These are phyloP conservation scores for Rhodotorula sp. DNA, from an alignment of 1,284 basidiomycete genomes.

Conservation along the genomic window DNA sequence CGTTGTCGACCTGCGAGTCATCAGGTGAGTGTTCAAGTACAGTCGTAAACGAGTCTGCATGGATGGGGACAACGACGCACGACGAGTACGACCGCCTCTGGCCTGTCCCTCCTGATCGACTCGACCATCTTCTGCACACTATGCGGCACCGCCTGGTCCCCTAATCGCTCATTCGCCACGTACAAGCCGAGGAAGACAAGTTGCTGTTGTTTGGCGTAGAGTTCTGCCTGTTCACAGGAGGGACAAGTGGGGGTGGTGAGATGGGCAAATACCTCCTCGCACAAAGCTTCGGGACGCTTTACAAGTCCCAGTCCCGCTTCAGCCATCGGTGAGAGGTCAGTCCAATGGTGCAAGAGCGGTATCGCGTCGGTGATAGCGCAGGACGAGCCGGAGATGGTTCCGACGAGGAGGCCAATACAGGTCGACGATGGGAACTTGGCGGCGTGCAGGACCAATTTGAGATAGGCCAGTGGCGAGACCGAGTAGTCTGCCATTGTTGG, in stretches of 20 bases:
- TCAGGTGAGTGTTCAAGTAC: conserved; percentile 2
- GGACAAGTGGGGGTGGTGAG: not conserved
- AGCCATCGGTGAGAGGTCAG: conserved; percentile 72
- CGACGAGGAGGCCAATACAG: conserved; percentile 51
- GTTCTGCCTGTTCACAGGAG: conserved; percentile 24
- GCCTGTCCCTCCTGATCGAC: conserved; percentile 49
- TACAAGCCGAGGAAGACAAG: conserved; percentile 67
- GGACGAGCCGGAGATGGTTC: conserved; percentile 18
- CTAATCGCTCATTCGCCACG: conserved; percentile 64
- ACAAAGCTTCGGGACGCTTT: conserved; percentile 38
- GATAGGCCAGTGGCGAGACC: conserved; percentile 1
- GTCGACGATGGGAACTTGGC: conserved; percentile 55
- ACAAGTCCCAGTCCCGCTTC: conserved; percentile 73
- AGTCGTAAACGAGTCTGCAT: not conserved
- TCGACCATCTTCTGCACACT: conserved; percentile 60
- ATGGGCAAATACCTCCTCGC: not conserved
- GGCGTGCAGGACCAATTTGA: conserved; percentile 58
- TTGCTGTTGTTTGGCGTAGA: conserved; percentile 56
- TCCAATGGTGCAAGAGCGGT: conserved; percentile 76
- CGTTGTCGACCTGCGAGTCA: conserved; percentile 58
- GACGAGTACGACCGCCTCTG: conserved; percentile 63
- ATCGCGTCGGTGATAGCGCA: conserved; percentile 57
- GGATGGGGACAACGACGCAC: conserved; percentile 51
- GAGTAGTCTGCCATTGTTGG: not conserved
- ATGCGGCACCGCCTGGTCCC: conserved; percentile 60